Percentiles rank a stretch among this genome's conserved stretches.
Conservation (phyloP, 345 rosid species). For the Clausena lansium region DNA sequence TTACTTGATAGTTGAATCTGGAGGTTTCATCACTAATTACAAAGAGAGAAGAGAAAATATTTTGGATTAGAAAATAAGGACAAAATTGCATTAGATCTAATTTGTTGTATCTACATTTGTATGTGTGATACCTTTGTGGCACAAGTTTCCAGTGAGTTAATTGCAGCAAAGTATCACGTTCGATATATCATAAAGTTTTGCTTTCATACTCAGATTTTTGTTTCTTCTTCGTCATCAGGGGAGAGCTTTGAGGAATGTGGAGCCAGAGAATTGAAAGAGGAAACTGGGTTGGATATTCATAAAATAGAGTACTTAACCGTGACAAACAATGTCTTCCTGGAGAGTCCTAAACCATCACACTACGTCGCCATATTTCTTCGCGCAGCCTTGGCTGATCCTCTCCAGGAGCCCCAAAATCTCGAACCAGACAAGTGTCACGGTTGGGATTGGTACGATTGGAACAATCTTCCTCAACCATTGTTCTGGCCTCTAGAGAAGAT, state of each 20-base stretch:
- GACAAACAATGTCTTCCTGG: constrained; percentile 53
- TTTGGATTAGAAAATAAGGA: too few relatives aligned
- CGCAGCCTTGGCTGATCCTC: constrained; percentile 41
- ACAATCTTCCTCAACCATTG: constrained; percentile 63
- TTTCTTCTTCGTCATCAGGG: constrained; percentile 34
- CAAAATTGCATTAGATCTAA: background rate
- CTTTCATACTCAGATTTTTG: too few relatives aligned
- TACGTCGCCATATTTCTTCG: constrained; percentile 64
- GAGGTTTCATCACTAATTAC: background rate
- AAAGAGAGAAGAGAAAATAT: too few relatives aligned
- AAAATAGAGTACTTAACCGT: constrained; percentile 56
- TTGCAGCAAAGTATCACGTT: background rate
- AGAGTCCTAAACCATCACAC: constrained; percentile 60
- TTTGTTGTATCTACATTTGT: background rate
- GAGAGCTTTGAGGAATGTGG: constrained; percentile 89
- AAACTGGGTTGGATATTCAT: constrained; percentile 60
- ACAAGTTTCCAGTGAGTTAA: background rate
- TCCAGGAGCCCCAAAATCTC: constrained; percentile 48
- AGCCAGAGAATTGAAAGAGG: constrained; percentile 75
- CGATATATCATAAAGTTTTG: too few relatives aligned
- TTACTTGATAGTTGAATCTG: background rate
- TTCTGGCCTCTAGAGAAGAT: constrained; percentile 71
- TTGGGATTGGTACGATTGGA: constrained; percentile 87
- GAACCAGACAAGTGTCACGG: constrained; percentile 77
- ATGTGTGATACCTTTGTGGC: too few relatives aligned